Base-by-base conservation (phyloP, 163 green algal genomes). In the Trebouxia gelatinosa region DNA sequence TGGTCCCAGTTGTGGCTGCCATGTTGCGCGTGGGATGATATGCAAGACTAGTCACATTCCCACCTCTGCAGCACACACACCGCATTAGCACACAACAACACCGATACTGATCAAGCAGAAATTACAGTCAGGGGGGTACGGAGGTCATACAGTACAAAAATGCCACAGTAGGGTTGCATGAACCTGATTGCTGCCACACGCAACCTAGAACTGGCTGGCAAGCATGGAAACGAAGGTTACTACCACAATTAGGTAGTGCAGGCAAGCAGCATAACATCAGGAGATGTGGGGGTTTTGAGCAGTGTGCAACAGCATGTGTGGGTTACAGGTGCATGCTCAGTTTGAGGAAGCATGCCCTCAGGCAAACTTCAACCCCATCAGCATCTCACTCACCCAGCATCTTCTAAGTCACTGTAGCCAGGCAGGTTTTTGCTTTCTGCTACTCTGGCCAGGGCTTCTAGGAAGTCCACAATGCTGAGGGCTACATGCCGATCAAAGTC, bases 381-480 rank as follows among this genome's bases (percentile, higher is more conserved):
- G 26, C 2, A 3, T 23, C 48, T 23, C 48, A 59, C 3, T n/a
- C n/a, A 82, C 70, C 70, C 78, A 70, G 40, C 79, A 54, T 77
- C 64, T 13, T 79, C 80, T 23, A 93, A 77, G 62, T 92, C 89
- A 31, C 59, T 83, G 62, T 76, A 70, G 28, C 78, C 78, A 34
- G 91, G 91, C 64, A 94, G 79, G 51, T 39, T 78, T 79, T 95
- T 95, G 57, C 88, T 84, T 70, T 95, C 90, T 9, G 90, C 90
- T 16, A 91, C 78, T 57, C 89, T 85, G 5, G 81, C 91, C 26
- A 95, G 75, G 3, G 82, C 86, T 79, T 95, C 91, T 67, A 95
- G 78, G 74, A 95, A 93, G 81, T 95, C 91, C 2, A 90, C 78
- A 74, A 94, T 94, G 38, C 86, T 91, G 50, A 94, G 70, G 39